Conservation (phyloP, 2,329 filamentous ascomycete genomes). For the Xylariaceae sp. region DNA sequence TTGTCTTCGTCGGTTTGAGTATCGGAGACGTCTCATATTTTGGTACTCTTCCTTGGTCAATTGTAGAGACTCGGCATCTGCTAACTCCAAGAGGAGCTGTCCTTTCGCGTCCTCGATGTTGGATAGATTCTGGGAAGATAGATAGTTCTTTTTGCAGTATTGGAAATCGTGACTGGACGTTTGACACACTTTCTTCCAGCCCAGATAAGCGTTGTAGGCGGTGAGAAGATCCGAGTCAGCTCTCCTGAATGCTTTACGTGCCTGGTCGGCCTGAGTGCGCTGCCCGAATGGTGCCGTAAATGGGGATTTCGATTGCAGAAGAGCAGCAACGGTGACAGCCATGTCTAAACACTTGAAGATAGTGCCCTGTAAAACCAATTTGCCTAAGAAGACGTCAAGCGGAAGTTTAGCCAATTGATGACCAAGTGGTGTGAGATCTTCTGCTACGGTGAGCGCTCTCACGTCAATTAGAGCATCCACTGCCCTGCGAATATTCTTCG, state of each 20-base stretch:
- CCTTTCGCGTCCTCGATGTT: slow-evolving; percentile 96
- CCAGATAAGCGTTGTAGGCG: slow-evolving; percentile 85
- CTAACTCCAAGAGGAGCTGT: slow-evolving; percentile 79
- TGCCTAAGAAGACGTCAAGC: slow-evolving; percentile 90
- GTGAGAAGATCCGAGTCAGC: slow-evolving; percentile 91
- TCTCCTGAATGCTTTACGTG: slow-evolving; percentile 72
- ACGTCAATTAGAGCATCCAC: slow-evolving; percentile 93
- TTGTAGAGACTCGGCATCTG: slow-evolving; percentile 78
- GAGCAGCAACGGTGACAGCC: slow-evolving; percentile 85
- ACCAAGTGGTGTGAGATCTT: slow-evolving; percentile 84
- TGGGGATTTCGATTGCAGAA: slow-evolving; percentile 90
- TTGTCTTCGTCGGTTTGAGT: slow-evolving; percentile 60
- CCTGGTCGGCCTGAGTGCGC: slow-evolving; percentile 74
- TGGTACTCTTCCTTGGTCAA: slow-evolving; percentile 70
- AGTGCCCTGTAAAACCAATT: slow-evolving; percentile 80
- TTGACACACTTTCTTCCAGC: slow-evolving; percentile 81
- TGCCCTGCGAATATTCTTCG: slow-evolving; percentile 88
- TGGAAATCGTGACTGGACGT: slow-evolving; percentile 72
- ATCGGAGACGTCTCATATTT: slow-evolving; percentile 65
- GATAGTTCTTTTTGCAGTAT: slow-evolving; percentile 92
- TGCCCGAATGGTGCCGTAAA: slow-evolving; percentile 85
- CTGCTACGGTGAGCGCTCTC: slow-evolving; percentile 73
- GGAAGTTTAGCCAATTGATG: slow-evolving; percentile 83
- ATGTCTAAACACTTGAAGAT: slow-evolving; percentile 92
- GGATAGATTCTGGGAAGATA: slow-evolving; percentile 79